Evolutionary conservation across 192 early-diverging fungal genomes (phyloP).

Genomic region (Ramicandelaber brevisporus): DNA sequence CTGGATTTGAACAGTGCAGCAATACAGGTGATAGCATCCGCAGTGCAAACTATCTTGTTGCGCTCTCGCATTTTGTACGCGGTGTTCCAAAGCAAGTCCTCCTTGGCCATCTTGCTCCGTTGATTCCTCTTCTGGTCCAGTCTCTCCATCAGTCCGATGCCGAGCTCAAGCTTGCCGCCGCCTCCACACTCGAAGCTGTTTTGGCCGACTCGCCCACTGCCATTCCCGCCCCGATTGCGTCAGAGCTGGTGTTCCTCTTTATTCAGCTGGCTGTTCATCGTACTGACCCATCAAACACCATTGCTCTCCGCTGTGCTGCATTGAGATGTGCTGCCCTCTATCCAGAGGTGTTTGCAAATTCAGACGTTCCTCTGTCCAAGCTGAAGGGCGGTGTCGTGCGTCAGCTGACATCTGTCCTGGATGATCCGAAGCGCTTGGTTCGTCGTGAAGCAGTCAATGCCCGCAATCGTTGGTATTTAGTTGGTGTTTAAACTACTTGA

Average conservation of each 20-base stretch:
- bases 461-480: slow-evolving; percentile 50
- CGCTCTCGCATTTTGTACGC: slow-evolving; percentile 53
- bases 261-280: slow-evolving; percentile 3
- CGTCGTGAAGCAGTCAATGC: slow-evolving; percentile 69
- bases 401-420: slow-evolving; percentile 33
- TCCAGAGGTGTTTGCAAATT: slow-evolving; percentile 28
- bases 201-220: slow-evolving; percentile 38
- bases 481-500: not conserved
- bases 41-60: slow-evolving; percentile 49
- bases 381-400: slow-evolving; percentile 26
- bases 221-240: slow-evolving; percentile 10
- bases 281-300: slow-evolving; percentile 5
- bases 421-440: slow-evolving; percentile 76
- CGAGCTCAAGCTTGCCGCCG: slow-evolving; percentile 38
- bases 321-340: slow-evolving; percentile 38
- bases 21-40: slow-evolving; percentile 20
- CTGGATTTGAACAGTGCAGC: slow-evolving; percentile 12
- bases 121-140: slow-evolving; percentile 55
- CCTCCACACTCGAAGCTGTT: slow-evolving; percentile 50
- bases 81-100: slow-evolving; percentile 66
- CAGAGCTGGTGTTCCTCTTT: slow-evolving; percentile 8
- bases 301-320: slow-evolving; percentile 42
- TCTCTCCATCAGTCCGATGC: slow-evolving; percentile 38
- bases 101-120: slow-evolving; percentile 40
- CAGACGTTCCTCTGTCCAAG: slow-evolving; percentile 32